These are phyloP conservation scores for Diutina rugosa DNA, from an alignment of 1,139 yeast genomes.

Conservation along the genomic window DNA sequence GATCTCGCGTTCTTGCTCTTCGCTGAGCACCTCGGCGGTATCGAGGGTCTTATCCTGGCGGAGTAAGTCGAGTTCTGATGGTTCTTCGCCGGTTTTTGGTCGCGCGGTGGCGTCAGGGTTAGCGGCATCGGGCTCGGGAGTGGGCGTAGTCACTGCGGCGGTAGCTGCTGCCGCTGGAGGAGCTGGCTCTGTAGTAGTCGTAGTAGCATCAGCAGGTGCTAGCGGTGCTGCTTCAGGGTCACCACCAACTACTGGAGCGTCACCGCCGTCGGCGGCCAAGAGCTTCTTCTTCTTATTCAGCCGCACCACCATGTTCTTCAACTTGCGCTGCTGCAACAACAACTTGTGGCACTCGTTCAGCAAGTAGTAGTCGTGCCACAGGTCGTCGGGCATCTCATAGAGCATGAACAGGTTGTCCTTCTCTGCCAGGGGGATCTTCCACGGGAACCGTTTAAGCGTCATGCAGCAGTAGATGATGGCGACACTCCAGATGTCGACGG, in stretches of 20 bases:
- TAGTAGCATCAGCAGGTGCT: constrained; percentile 3
- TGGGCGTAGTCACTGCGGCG: neutral
- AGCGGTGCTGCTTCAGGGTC: neutral
- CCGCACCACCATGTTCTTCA: constrained; percentile 28
- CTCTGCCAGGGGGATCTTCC: constrained; percentile 29
- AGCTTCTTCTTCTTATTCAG: constrained; percentile 30
- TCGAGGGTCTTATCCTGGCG: constrained; percentile 3
- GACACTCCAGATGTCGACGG: constrained; percentile 90
- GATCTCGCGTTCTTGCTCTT: constrained; percentile 12
- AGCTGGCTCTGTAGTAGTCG: constrained; percentile 2
- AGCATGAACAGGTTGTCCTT: constrained; percentile 69
- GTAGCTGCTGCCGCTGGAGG: neutral
- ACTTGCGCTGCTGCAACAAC: constrained; percentile 30
- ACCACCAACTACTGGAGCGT: neutral
- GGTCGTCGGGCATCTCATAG: constrained; percentile 42
- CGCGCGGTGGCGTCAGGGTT: neutral
- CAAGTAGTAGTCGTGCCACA: constrained; percentile 38
- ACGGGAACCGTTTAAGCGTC: constrained; percentile 83
- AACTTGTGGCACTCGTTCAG: constrained; percentile 37
- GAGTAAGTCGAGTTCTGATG: neutral
- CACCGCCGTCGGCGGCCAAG: constrained; percentile 5
- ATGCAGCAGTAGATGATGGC: constrained; percentile 95
- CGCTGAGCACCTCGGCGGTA: constrained; percentile 17
- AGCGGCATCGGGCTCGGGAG: constrained; percentile 1
- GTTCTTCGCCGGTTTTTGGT: neutral